Conservation (phyloP, 371 early-diverging fungal species). For the Dinochytrium kinnereticum region DNA sequence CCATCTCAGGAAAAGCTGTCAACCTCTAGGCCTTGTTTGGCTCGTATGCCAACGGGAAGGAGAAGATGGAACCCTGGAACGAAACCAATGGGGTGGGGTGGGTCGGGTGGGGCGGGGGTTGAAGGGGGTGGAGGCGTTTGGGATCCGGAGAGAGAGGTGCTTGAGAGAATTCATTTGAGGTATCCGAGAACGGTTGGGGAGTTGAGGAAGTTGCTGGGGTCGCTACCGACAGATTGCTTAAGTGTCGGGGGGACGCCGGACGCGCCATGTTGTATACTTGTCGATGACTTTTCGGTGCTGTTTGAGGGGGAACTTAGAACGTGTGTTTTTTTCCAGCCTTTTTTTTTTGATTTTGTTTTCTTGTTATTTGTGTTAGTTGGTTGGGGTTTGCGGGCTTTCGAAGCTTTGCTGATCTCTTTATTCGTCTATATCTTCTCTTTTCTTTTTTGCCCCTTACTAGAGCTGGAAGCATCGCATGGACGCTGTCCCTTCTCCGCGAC, state of each 20-base stretch:
- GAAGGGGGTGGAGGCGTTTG: not conserved
- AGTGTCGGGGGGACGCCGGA: slow-evolving; percentile 9
- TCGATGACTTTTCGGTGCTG: not conserved
- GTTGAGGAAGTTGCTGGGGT: not conserved
- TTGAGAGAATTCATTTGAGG: not conserved
- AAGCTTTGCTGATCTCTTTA: not conserved
- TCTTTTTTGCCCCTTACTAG: not conserved
- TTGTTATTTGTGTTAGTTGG: not conserved
- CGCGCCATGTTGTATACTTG: slow-evolving; percentile 6
- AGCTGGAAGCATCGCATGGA: not conserved
- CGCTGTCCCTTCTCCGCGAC: not conserved
- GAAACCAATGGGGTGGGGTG: not conserved
- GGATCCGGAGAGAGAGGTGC: not conserved
- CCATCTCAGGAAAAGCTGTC: not conserved
- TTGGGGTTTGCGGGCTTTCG: not conserved
- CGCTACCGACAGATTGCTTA: not conserved
- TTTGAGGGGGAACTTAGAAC: not conserved
- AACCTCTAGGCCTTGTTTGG: not conserved
- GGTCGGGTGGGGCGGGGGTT: not conserved
- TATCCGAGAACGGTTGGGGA: not conserved
- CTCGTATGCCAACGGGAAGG: not conserved
- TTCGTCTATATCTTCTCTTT: not conserved
- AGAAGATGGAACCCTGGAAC: not conserved
- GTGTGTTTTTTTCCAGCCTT: not conserved
- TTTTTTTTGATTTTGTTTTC: not conserved